Evolutionary conservation across 169 alveolate genomes (phyloP).

Genomic region (Perkinsus olseni): DNA sequence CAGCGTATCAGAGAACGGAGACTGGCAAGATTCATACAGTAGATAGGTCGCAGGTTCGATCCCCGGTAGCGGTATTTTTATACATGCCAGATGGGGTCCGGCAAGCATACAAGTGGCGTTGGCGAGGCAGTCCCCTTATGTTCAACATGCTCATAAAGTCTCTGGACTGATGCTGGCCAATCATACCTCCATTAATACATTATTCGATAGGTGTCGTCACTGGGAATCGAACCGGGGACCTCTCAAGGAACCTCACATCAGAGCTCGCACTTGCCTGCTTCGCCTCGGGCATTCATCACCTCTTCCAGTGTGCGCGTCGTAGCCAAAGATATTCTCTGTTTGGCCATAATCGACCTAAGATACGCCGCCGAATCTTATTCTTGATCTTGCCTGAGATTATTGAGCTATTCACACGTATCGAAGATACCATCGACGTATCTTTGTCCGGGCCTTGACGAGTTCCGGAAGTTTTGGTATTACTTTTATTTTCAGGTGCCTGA

Average conservation of each 20-base stretch:
- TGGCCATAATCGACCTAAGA: too few species aligned
- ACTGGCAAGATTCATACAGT: conserved; percentile 63
- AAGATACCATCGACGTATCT: too few species aligned
- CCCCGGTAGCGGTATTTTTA: neutral
- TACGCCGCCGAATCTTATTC: too few species aligned
- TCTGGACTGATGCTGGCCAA: conserved; percentile 97
- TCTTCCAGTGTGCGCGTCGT: too few species aligned
- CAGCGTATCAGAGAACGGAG: conserved; percentile 82
- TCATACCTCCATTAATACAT: conserved; percentile 86
- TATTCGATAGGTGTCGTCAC: neutral
- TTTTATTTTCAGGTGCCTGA: conserved; percentile 74
- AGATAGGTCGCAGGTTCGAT: neutral
- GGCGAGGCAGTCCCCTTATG: conserved; percentile 91
- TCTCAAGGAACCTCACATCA: too few species aligned
- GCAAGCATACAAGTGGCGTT: conserved; percentile 95
- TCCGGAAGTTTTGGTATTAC: neutral
- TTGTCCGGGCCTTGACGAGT: too few species aligned
- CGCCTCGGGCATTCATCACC: too few species aligned
- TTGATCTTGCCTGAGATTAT: too few species aligned
- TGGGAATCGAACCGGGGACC: neutral
- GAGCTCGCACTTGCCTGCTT: too few species aligned
- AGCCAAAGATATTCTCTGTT: too few species aligned
- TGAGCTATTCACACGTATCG: too few species aligned
- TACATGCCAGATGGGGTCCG: conserved; percentile 91
- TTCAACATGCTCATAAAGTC: conserved; percentile 88